Conservation (phyloP, 192 early-diverging fungal genomes). For the Coemansia sp. region DNA sequence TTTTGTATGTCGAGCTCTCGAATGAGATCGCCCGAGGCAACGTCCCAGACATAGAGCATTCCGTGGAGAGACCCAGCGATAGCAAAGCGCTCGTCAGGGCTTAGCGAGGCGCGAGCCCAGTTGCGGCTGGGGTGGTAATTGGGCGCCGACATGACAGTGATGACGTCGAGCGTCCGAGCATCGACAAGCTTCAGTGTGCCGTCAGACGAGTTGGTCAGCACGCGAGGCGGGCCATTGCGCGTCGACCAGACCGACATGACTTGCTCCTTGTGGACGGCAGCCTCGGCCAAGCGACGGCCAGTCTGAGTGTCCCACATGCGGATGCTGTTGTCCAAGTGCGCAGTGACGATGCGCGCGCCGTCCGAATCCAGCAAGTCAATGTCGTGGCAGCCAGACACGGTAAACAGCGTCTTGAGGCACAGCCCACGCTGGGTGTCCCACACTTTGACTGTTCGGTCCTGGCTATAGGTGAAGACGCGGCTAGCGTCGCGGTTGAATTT, state of each 20-base stretch:
- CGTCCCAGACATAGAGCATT: conserved; percentile 80
- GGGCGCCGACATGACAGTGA: conserved; percentile 65
- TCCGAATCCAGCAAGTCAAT: conserved; percentile 76
- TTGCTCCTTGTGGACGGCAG: conserved; percentile 87
- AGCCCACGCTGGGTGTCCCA: conserved; percentile 93
- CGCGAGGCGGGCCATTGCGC: conserved; percentile 48
- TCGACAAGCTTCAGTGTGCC: conserved; percentile 90
- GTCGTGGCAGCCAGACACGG: conserved; percentile 95
- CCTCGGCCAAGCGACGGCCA: conserved; percentile 81
- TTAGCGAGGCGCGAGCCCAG: conserved; percentile 81
- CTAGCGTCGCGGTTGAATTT: conserved; percentile 80
- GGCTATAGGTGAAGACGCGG: conserved; percentile 90
- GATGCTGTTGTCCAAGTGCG: conserved; percentile 93
- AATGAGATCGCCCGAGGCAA: conserved; percentile 67
- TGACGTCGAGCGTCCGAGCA: conserved; percentile 72
- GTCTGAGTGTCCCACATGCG: conserved; percentile 89
- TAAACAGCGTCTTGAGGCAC: conserved; percentile 91
- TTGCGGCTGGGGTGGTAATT: conserved; percentile 83
- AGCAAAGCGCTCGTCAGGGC: conserved; percentile 85
- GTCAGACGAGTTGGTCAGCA: conserved; percentile 94
- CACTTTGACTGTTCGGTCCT: conserved; percentile 94
- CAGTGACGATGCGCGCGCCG: conserved; percentile 83
- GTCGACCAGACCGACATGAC: conserved; percentile 85
- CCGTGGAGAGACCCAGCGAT: conserved; percentile 86
- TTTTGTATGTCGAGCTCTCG: conserved; percentile 71